phyloP scores from a whole-genome alignment of 2,329 filamentous ascomycete genomes.

The Fusarium lyarnte region DNA sequence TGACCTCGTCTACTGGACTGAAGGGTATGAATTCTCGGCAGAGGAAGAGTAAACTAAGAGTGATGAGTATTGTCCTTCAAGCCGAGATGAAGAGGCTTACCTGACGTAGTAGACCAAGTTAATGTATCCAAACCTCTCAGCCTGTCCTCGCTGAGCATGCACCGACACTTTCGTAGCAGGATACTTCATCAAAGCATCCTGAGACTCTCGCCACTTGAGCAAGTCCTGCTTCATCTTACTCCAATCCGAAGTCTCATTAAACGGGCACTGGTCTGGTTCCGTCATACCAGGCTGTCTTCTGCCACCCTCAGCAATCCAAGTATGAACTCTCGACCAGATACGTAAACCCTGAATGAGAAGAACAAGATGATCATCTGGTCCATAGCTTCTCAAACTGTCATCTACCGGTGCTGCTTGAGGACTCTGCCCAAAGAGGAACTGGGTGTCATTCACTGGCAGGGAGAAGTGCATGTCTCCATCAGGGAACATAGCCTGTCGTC shows the following conservation, averaged over 20 bases:
- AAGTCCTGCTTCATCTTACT: slow-evolving; percentile 31
- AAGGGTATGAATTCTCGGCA: slow-evolving; percentile 39
- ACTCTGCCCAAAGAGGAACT: slow-evolving; percentile 30
- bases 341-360: slow-evolving; percentile 32
- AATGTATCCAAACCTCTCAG: slow-evolving; percentile 39
- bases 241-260: slow-evolving; percentile 33
- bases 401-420: neutral
- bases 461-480: slow-evolving; percentile 28
- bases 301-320: slow-evolving; percentile 37
- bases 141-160: slow-evolving; percentile 40
- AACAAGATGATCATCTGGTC: slow-evolving; percentile 20
- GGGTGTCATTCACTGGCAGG: slow-evolving; percentile 24
- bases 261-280: slow-evolving; percentile 33
- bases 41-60: slow-evolving; percentile 22
- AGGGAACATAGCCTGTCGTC: slow-evolving; percentile 37
- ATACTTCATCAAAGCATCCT: slow-evolving; percentile 30
- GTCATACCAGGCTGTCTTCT: slow-evolving; percentile 36
- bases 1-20: slow-evolving; percentile 36
- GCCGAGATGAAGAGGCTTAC: neutral
- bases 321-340: slow-evolving; percentile 40
- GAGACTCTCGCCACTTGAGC: slow-evolving; percentile 31
- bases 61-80: fast-evolving
- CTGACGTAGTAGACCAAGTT: slow-evolving; percentile 42
- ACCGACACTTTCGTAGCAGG: slow-evolving; percentile 34
- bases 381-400: neutral